Conservation (phyloP, 164 flowering plant genomes). For the Tetracentron sinense region DNA sequence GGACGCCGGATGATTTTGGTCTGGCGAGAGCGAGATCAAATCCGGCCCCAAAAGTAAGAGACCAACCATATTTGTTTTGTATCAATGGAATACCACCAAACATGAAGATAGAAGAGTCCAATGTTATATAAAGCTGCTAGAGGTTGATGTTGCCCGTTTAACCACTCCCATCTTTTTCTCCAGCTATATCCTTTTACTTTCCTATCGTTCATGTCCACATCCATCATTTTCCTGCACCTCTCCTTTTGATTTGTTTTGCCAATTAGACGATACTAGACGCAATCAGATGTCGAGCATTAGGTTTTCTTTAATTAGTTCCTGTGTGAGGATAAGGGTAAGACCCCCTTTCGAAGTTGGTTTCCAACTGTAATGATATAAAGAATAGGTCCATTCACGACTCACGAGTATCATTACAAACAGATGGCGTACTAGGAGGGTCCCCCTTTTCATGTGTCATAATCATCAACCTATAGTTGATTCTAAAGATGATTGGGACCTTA, state of each 20-base stretch:
- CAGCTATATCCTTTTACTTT: neutral
- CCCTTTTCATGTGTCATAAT: too few relatives aligned
- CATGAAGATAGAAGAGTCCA: neutral
- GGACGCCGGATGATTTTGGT: too few relatives aligned
- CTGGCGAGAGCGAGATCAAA: too few relatives aligned
- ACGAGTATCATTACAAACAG: too few relatives aligned
- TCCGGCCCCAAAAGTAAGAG: too few relatives aligned
- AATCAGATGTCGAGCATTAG: neutral
- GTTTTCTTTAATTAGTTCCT: neutral
- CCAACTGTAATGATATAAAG: neutral
- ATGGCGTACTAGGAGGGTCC: too few relatives aligned
- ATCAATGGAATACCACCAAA: neutral
- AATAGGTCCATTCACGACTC: too few relatives aligned
- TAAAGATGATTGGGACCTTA: too few relatives aligned
- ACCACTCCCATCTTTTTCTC: neutral
- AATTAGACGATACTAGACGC: neutral
- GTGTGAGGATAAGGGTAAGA: neutral
- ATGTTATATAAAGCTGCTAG: neutral
- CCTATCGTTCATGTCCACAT: neutral
- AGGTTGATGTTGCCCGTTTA: neutral
- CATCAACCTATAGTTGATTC: too few relatives aligned
- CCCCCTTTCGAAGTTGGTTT: constrained; percentile 4
- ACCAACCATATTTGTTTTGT: neutral
- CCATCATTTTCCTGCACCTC: neutral
- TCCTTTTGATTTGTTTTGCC: neutral